phyloP scores from a whole-genome alignment of 1,139 yeast species.

The Starmera stellimalicola region DNA sequence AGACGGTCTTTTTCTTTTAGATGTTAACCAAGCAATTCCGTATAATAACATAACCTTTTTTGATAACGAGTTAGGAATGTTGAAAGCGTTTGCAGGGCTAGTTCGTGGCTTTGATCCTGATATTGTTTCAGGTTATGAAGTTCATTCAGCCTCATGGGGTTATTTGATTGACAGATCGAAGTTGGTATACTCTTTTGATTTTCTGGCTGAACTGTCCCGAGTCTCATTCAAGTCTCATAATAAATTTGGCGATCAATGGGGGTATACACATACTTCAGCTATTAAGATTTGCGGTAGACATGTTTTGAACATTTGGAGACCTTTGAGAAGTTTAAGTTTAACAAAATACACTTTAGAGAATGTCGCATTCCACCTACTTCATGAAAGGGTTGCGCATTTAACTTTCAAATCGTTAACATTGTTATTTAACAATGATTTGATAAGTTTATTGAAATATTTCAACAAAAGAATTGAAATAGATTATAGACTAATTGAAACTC shows the following conservation, averaged over 20 bases:
- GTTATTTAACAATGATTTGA: constrained; percentile 34
- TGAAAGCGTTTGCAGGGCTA: constrained; percentile 44
- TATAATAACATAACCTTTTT: constrained; percentile 2
- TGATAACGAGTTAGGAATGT: constrained; percentile 44
- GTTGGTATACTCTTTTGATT: constrained; percentile 36
- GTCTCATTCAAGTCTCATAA: constrained; percentile 39
- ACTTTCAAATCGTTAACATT: constrained; percentile 38
- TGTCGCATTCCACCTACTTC: constrained; percentile 58
- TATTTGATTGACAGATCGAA: constrained; percentile 63
- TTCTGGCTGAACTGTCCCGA: constrained; percentile 44
- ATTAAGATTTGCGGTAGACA: constrained; percentile 71
- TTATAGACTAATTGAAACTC: constrained; percentile 43
- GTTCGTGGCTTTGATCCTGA: constrained; percentile 75
- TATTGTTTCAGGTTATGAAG: constrained; percentile 76
- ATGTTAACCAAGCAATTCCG: constrained; percentile 5
- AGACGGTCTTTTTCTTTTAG: constrained; percentile 11
- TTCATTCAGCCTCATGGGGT: constrained; percentile 83
- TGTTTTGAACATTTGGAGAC: constrained; percentile 77
- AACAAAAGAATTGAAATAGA: constrained; percentile 37
- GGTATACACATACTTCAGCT: constrained; percentile 67
- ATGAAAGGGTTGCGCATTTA: constrained; percentile 57
- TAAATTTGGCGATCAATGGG: constrained; percentile 69
- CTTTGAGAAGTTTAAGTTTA: constrained; percentile 47
- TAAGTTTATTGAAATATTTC: constrained; percentile 43
- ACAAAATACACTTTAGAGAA: constrained; percentile 72